Conservation (phyloP, 2,329 filamentous ascomycete genomes). For the Monascus ruber region DNA sequence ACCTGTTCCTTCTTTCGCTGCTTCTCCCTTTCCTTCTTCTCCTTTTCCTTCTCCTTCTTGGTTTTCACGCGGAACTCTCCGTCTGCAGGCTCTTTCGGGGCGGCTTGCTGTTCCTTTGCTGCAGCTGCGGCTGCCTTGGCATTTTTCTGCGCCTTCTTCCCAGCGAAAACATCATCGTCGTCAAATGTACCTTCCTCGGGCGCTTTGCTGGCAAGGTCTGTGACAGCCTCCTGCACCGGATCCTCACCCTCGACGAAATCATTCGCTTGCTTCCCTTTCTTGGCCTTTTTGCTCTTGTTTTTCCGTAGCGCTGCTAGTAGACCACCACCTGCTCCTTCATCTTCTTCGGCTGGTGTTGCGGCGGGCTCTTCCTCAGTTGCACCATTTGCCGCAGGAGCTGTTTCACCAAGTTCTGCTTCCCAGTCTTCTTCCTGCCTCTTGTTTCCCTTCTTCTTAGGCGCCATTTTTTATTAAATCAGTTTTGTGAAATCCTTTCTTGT, state of each 20-base stretch:
- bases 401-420: slow-evolving; percentile 85
- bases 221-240: slow-evolving; percentile 31
- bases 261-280: slow-evolving; percentile 67
- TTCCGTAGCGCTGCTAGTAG: slow-evolving; percentile 72
- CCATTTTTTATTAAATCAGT: slow-evolving; percentile 45
- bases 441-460: slow-evolving; percentile 90
- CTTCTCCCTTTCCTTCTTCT: slow-evolving; percentile 98
- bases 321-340: slow-evolving; percentile 49
- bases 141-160: slow-evolving; percentile 55
- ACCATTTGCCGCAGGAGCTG: slow-evolving; percentile 38
- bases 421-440: slow-evolving; percentile 83
- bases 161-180: slow-evolving; percentile 77
- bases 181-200: slow-evolving; percentile 72
- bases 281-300: slow-evolving; percentile 77
- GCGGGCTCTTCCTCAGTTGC: slow-evolving; percentile 36
- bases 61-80: slow-evolving; percentile 64
- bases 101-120: slow-evolving; percentile 47
- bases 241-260: slow-evolving; percentile 63
- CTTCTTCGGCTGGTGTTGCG: slow-evolving; percentile 42
- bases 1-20: slow-evolving; percentile 97
- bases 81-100: slow-evolving; percentile 39
- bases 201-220: slow-evolving; percentile 52
- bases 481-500: not conserved
- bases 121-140: slow-evolving; percentile 26
- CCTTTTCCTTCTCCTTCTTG: slow-evolving; percentile 96